Evolutionary conservation across 371 early-diverging fungal species (phyloP), one percentile per base, ranked within the genome.

Genomic region (Apophysomyces elegans): DNA sequence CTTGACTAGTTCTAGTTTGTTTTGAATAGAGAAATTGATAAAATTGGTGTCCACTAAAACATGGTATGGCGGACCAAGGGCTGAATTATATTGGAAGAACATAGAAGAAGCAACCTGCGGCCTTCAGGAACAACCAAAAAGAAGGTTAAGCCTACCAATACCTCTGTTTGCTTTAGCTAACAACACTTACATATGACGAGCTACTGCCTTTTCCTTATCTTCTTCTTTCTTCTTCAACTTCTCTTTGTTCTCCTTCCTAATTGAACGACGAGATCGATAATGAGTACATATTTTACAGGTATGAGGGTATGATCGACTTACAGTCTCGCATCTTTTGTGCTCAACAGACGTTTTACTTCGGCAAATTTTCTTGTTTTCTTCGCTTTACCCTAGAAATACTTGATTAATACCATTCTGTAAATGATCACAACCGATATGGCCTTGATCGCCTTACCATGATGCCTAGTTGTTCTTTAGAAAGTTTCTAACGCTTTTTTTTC

Each of bases 11-110:
- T 99, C 99, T 38, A 99, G 87, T 77, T 99, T 99, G 88, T 99
- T 99, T 76, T 99, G 96, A 70, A 99, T 96, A 18, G 99, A 94
- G 71, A 99, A 98, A 85, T 99, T 99, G 86, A 99, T 99, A 74
- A 99, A 99, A 81, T 99, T 99, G 71, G 99, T 99, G 84, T 99
- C 99, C 44, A 99, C 91, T 11, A 99, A 82, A 39, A 99, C 91
- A 68, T 95, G 94, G 80, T 99, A 99, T 37, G 99, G 99, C 46
- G 99, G 99, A 5, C 93, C 97, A 18, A 99, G 85, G 14, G 97
- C 92, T 43, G 94, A 87, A 78, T 99, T 99, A 79, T 98, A 93
- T 69, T 93, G 88, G 88, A 99, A 99, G 85, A 98, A 99, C 83
- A 99, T 87, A 60, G 96, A 94, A 7, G 96, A 93, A 12, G 97